Conservation (phyloP, 148 eudicot genomes). For the Cornus suecica region DNA sequence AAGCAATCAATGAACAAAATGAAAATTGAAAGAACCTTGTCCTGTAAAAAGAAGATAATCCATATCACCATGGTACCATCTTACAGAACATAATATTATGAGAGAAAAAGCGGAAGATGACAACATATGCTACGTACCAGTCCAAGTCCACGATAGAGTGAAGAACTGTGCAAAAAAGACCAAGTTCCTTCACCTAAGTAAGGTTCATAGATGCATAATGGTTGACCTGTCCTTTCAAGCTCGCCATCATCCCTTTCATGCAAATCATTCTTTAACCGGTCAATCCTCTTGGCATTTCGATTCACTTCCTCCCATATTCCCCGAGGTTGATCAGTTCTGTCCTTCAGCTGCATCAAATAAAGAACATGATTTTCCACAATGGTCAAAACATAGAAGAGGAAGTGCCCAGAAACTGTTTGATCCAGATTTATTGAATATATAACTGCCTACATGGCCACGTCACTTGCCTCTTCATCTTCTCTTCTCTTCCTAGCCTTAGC, state of each 20-base stretch:
- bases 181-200: constrained; percentile 84
- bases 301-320: constrained; percentile 91
- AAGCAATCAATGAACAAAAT: not conserved
- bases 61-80: not conserved
- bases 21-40: not conserved
- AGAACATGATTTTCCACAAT: not conserved
- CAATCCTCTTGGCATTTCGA: constrained; percentile 71
- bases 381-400: not conserved
- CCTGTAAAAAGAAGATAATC: not conserved
- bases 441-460: not conserved
- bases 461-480: constrained; percentile 83
- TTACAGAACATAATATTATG: not conserved
- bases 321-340: constrained; percentile 79
- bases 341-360: constrained; percentile 69
- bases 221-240: constrained; percentile 96
- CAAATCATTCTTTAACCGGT: constrained; percentile 59
- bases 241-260: constrained; percentile 95
- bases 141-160: constrained; percentile 87
- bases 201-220: constrained; percentile 87
- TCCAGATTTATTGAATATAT: not conserved
- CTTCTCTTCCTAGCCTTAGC: constrained; percentile 51
- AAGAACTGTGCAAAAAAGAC: constrained; percentile 78
- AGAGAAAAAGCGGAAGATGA: not conserved
- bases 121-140: constrained; percentile 52
- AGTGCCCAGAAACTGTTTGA: constrained; percentile 7